Base-by-base conservation (phyloP, 1,139 yeast species). In the Yamadazyma siamensis region DNA sequence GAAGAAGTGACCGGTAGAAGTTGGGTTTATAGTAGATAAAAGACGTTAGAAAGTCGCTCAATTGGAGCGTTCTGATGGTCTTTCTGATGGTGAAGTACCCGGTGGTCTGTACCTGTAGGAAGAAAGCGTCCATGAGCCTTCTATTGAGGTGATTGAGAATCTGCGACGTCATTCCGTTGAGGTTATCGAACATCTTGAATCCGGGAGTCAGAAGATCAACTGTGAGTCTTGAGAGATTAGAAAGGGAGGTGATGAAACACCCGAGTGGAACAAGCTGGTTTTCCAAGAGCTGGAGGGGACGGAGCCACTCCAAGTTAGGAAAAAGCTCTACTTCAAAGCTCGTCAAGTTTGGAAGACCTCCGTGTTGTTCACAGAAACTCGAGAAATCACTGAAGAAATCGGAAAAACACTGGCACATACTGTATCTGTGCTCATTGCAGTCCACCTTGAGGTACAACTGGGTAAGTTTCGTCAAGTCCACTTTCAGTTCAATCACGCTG, bases 1-100 rank as follows among this genome's bases (percentile, higher is more conserved):
- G 69, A 15, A 64, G 40, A 16, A 62, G 48, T 3, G 64, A 56
- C 38, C 56, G 56, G 43, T 50, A 58, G 33, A 64, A 64, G 33
- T 58, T 59, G 3, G 67, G 67, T 35, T 62, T 57, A 37, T 64
- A 64, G 41, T 61, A 64, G 20, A 64, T 48, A 40, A 63, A 64
- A 3, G 66, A 59, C 1, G 68, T 62, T 28, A 64, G 47, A 34
- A 64, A 63, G 38, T 64, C 70, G 2, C 65, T 63, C 14, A 63
- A 38, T 34, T 59, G 63, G 21, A 63, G 41, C 3, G 59, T 51
- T 24, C 43, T 50, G 23, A 64, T 41, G 24, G 47, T 53, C n/a
- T 24, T 27, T 6, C 43, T 35, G 11, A 46, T 29, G 15, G 27
- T 25, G 21, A 32, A 35, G 3, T 40, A 33, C 13, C 38, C 36